A percentile compares a stretch with the other conserved stretches of the same genome.
Evolutionary conservation across 75 land plant species (phyloP).

Genomic region (Picea glauca): DNA sequence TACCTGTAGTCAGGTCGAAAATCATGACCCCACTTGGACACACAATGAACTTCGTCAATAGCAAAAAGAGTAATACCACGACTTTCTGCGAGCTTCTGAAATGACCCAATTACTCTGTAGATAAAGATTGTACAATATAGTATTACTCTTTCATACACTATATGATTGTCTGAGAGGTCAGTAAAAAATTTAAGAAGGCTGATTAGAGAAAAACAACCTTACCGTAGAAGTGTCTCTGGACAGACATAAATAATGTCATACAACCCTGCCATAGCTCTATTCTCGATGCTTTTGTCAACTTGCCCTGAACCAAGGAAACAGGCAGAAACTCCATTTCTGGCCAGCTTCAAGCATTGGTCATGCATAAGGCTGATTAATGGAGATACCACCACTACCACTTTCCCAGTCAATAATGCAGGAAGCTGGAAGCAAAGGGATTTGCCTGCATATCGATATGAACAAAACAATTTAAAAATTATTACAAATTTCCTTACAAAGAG

Average conservation of each 20-base stretch:
- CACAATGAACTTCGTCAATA: conserved; percentile 85
- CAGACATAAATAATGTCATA: conserved; percentile 78
- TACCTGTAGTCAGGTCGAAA: conserved; percentile 84
- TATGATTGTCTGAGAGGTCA: background rate
- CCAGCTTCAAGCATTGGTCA: conserved; percentile 84
- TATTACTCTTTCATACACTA: background rate
- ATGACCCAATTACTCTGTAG: conserved; percentile 49
- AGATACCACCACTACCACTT: conserved; percentile 84
- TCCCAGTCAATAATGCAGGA: conserved; percentile 73
- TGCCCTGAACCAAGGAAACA: conserved; percentile 95
- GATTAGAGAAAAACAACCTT: background rate
- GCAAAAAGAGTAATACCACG: conserved; percentile 79
- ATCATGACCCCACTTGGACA: conserved; percentile 93
- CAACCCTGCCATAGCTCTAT: conserved; percentile 76
- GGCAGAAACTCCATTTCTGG: conserved; percentile 74
- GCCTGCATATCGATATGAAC: conserved; percentile 32
- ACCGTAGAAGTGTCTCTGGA: conserved; percentile 84
- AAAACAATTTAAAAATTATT: background rate
- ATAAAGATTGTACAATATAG: background rate
- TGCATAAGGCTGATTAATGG: conserved; percentile 93
- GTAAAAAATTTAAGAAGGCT: background rate
- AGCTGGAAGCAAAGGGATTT: conserved; percentile 81
- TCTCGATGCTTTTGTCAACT: conserved; percentile 60
- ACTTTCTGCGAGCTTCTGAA: conserved; percentile 52
- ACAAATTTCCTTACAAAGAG: background rate